Conservation (phyloP, 352 stramenopile genomes). For the Phytophthora megakarya region DNA sequence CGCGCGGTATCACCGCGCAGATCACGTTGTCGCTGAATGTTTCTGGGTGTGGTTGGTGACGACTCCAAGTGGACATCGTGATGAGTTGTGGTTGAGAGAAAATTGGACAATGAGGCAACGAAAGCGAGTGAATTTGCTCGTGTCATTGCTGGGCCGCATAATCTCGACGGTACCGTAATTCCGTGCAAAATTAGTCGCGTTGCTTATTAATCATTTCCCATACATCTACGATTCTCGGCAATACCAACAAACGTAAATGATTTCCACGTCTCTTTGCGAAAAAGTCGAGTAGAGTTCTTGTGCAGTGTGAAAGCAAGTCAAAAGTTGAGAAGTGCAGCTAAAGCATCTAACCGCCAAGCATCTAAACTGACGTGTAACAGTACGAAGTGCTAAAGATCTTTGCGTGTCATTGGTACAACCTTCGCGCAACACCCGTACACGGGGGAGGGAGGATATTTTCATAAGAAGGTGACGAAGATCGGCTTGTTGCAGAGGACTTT, state of each 20-base stretch:
- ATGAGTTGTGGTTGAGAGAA: background rate
- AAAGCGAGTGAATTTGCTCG: background rate
- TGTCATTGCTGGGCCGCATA: background rate
- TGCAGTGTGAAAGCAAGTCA: too few relatives aligned
- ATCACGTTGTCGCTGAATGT: slow-evolving; percentile 5
- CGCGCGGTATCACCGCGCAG: background rate
- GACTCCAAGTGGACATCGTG: background rate
- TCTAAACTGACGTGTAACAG: too few relatives aligned
- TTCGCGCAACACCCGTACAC: slow-evolving; percentile 14
- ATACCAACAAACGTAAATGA: too few relatives aligned
- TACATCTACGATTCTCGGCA: too few relatives aligned
- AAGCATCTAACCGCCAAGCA: too few relatives aligned
- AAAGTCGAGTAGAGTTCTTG: too few relatives aligned
- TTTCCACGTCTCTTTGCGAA: too few relatives aligned
- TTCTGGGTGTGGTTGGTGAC: background rate
- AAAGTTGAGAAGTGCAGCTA: too few relatives aligned
- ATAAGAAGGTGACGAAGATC: slow-evolving; percentile 31
- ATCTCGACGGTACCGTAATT: background rate
- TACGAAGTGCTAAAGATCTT: slow-evolving; percentile 14
- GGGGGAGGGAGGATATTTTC: slow-evolving; percentile 34
- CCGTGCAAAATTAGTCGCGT: too few relatives aligned
- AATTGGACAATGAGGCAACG: background rate
- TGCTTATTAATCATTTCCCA: too few relatives aligned
- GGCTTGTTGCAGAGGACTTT: background rate
- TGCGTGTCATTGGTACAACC: slow-evolving; percentile 7